Evolutionary conservation across 192 early-diverging fungal species (phyloP).

Genomic region (Coemansia guatemalensis): DNA sequence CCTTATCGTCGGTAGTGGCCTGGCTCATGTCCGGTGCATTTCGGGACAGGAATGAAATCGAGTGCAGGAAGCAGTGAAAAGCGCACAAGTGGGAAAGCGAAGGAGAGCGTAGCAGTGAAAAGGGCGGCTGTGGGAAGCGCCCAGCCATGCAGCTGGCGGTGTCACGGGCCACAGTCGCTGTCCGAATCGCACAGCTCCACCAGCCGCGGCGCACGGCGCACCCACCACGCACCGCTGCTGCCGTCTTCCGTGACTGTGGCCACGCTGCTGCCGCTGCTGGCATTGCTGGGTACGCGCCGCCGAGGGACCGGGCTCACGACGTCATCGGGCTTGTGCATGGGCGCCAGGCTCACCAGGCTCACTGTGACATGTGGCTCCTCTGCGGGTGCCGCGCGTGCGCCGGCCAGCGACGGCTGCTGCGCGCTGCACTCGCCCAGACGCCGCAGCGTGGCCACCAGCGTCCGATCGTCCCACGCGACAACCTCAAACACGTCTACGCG

Average conservation of each 20-base stretch:
- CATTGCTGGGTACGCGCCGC: not conserved
- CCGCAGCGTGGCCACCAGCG: not conserved
- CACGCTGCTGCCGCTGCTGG: not conserved
- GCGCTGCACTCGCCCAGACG: slow-evolving; percentile 12
- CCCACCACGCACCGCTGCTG: not conserved
- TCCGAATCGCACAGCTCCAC: slow-evolving; percentile 14
- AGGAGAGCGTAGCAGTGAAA: too few relatives aligned
- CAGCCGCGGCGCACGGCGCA: not conserved
- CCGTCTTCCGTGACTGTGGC: not conserved
- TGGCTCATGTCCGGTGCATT: slow-evolving; percentile 3
- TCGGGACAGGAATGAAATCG: slow-evolving; percentile 1
- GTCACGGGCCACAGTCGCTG: slow-evolving; percentile 1
- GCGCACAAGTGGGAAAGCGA: not conserved
- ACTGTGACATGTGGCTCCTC: not conserved
- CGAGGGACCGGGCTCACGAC: not conserved
- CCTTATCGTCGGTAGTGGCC: not conserved
- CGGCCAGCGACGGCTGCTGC: slow-evolving; percentile 12
- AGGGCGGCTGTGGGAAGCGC: not conserved
- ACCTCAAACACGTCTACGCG: slow-evolving; percentile 11
- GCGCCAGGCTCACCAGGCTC: not conserved
- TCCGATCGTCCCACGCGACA: not conserved
- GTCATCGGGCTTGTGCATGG: not conserved
- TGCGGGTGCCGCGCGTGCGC: not conserved
- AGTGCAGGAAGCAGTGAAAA: slow-evolving; percentile 8
- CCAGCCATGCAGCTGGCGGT: not conserved